Base-by-base conservation (phyloP, 2,329 filamentous ascomycete species). In the Paracoccidioides lutzii region DNA sequence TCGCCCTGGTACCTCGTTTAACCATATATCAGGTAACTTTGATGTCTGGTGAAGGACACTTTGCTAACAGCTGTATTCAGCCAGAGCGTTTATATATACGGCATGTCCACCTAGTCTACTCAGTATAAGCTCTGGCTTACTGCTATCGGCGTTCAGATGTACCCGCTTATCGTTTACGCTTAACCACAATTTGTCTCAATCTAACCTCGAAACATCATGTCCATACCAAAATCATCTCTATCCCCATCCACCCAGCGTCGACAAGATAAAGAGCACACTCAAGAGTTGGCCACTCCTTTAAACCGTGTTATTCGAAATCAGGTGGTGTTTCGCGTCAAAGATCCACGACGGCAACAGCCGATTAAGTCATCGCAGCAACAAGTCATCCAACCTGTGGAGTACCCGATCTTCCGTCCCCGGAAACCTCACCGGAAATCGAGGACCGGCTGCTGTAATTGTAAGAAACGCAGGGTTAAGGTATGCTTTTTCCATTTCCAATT, bases 401-500 rank as follows among this genome's bases (percentile, higher is more conserved):
- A 22, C 22, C 58, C 55, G 32, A 55, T 58, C 43, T 69, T 62
- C 54, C 67, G 67, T 56, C 33, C 67, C 42, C 66, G 68, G 28
- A 63, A 62, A 42, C 40, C 67, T 2, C 69, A 71, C 61, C 67
- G 63, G 38, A 70, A 70, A 58, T 71, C 68, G 42, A 64, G 67
- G 14, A 60, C 58, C 30, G 68, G 69, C 6, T 71, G 69, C 54
- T 56, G 57, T 38, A 65, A 63, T 44, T 71, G 68, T 57, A 71
- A 71, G 59, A 62, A 63, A 30, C 64, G 69, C 30, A 60, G 65
- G 59, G 64, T 71, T 40, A 71, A 71, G 63, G 67, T 70, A 65
- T 37, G 41, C n/a, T 22, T 40, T 45, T n/a, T 1, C 38, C 37
- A 32, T 38, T 9, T 42, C 38, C 38, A 42, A n/a, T 6, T 38